phyloP scores from a whole-genome alignment of 2,329 filamentous ascomycete genomes.

The Ophiosphaerella narmari region DNA sequence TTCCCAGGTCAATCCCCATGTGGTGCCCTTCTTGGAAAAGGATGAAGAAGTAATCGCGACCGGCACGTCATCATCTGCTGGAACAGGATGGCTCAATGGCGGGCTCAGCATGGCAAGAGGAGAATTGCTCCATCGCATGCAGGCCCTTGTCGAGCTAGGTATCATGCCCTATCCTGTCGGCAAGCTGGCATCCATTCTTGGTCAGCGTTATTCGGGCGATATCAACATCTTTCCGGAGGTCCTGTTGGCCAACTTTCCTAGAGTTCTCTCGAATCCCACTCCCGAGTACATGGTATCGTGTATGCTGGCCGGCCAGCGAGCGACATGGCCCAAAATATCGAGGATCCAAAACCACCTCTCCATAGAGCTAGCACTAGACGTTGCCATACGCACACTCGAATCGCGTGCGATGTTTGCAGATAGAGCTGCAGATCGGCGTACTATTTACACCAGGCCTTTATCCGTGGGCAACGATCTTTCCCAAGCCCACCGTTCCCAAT shows the following conservation, averaged over 20 bases:
- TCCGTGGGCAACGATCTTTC: slow-evolving; percentile 31
- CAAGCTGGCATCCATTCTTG: slow-evolving; percentile 79
- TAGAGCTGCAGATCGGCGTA: slow-evolving; percentile 38
- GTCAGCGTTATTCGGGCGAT: slow-evolving; percentile 90
- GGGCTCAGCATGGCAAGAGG: slow-evolving; percentile 76
- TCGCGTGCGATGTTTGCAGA: slow-evolving; percentile 71
- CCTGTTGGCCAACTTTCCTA: slow-evolving; percentile 72
- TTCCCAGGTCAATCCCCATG: slow-evolving; percentile 93
- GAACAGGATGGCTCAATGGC: slow-evolving; percentile 65
- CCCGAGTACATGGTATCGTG: slow-evolving; percentile 83
- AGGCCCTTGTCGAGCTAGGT: slow-evolving; percentile 78
- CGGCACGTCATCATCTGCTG: slow-evolving; percentile 47
- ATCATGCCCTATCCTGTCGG: slow-evolving; percentile 78
- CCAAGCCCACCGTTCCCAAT: slow-evolving; percentile 15
- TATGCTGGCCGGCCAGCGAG: slow-evolving; percentile 76
- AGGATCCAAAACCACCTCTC: slow-evolving; percentile 85
- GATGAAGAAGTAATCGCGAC: slow-evolving; percentile 63
- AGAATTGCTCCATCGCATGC: slow-evolving; percentile 79
- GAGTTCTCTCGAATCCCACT: slow-evolving; percentile 82
- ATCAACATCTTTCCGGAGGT: slow-evolving; percentile 91
- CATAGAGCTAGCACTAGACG: slow-evolving; percentile 83
- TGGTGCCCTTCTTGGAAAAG: slow-evolving; percentile 80
- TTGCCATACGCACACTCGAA: slow-evolving; percentile 70
- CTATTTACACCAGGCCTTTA: slow-evolving; percentile 51
- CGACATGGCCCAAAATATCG: slow-evolving; percentile 89